These are phyloP conservation scores for Erysiphe pulchra DNA, from an alignment of 2,329 filamentous ascomycete genomes.

Conservation along the genomic window DNA sequence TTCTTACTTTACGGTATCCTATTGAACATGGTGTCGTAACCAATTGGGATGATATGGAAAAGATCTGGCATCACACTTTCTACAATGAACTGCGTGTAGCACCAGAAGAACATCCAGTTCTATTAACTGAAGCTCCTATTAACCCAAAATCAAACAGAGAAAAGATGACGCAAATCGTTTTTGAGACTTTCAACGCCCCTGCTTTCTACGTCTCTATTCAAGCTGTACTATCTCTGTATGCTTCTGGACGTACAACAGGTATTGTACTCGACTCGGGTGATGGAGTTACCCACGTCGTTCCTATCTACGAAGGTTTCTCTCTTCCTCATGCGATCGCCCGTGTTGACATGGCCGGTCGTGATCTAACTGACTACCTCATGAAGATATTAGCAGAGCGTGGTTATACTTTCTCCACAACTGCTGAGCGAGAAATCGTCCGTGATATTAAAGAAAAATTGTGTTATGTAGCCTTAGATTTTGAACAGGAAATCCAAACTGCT, in stretches of 20 bases:
- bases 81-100: slow-evolving; percentile 99
- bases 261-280: slow-evolving; percentile 99
- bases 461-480: slow-evolving; percentile 98
- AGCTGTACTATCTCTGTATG: slow-evolving; percentile 96
- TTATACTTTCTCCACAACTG: slow-evolving; percentile 98
- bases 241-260: slow-evolving; percentile 99
- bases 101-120: slow-evolving; percentile 97
- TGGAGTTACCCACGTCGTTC: slow-evolving; percentile 99
- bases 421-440: slow-evolving; percentile 99
- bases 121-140: slow-evolving; percentile 97
- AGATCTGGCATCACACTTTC: slow-evolving; percentile 99
- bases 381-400: slow-evolving; percentile 99
- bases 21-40: slow-evolving; percentile 99
- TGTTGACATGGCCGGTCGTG: slow-evolving; percentile 99
- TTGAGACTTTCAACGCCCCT: slow-evolving; percentile 99
- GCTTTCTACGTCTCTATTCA: slow-evolving; percentile 99
- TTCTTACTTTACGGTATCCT: slow-evolving; percentile 95
- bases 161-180: slow-evolving; percentile 99
- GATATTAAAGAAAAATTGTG: slow-evolving; percentile 99
- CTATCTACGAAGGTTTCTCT: slow-evolving; percentile 99
- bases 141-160: slow-evolving; percentile 99
- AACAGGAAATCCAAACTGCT: slow-evolving; percentile 99
- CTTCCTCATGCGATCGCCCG: slow-evolving; percentile 98
- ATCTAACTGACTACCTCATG: slow-evolving; percentile 99
- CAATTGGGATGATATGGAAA: slow-evolving; percentile 99